Evolutionary conservation across 208 protist genomes (phyloP).

Genomic region (Herpetomonas muscarum): DNA sequence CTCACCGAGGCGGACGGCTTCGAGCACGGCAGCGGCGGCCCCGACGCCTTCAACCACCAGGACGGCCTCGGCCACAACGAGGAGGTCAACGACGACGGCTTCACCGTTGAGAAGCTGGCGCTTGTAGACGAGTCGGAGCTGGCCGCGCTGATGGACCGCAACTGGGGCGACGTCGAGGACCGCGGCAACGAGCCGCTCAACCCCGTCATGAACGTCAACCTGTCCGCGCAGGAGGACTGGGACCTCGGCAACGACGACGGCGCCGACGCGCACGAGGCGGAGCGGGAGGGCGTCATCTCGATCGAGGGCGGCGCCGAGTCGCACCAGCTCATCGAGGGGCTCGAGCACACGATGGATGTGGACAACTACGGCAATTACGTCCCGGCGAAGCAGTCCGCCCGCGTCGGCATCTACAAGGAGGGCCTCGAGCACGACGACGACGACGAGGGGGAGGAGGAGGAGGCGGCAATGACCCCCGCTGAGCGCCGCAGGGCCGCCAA

Average conservation of each 20-base stretch:
- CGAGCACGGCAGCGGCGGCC: slow-evolving; percentile 12
- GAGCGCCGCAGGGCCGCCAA: slow-evolving; percentile 19
- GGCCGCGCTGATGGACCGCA: slow-evolving; percentile 56
- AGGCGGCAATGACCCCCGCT: slow-evolving; percentile 16
- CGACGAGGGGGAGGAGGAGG: slow-evolving; percentile 19
- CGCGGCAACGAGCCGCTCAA: slow-evolving; percentile 71
- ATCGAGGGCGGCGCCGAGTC: slow-evolving; percentile 8
- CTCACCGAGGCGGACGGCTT: slow-evolving; percentile 68
- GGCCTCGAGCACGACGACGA: slow-evolving; percentile 42
- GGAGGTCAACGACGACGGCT: slow-evolving; percentile 48
- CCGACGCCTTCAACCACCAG: slow-evolving; percentile 7
- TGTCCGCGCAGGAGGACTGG: slow-evolving; percentile 78
- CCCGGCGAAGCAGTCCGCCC: slow-evolving; percentile 51
- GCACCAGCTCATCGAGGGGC: slow-evolving; percentile 65
- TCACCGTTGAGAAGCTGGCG: slow-evolving; percentile 74
- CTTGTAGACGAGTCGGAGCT: slow-evolving; percentile 53
- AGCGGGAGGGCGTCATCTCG: slow-evolving; percentile 14
- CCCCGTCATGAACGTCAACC: slow-evolving; percentile 71
- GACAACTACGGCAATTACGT: slow-evolving; percentile 90
- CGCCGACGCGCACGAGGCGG: slow-evolving; percentile 21
- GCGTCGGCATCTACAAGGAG: slow-evolving; percentile 73
- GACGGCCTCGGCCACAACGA: slow-evolving; percentile 20
- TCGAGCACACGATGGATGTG: slow-evolving; percentile 81
- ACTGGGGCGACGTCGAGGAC: slow-evolving; percentile 29
- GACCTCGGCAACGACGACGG: slow-evolving; percentile 58